Evolutionary conservation across 2,329 filamentous ascomycete genomes (phyloP), one percentile per base, ranked within the genome.

Genomic region (Chaetoscypha palmicola): DNA sequence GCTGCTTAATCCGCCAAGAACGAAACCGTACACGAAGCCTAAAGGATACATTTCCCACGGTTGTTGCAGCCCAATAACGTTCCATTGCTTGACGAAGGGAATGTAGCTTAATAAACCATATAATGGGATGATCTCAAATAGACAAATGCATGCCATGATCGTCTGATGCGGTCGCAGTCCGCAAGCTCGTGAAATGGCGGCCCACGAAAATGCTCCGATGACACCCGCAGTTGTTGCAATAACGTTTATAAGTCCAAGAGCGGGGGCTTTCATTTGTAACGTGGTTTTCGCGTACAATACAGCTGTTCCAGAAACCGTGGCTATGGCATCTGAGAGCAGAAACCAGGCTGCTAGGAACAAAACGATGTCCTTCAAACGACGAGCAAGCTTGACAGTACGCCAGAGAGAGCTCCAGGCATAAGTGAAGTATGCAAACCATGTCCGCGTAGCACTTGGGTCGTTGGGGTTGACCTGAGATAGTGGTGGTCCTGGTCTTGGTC

Each of bases 41-140:
- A 98, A 68, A 0, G 87, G 86, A 58, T 92, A 97, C 86, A 98
- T 96, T 58, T 98, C 92, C 86, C 89, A 95, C 1, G 86, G 79
- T 61, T 92, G 82, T 63, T 95, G 90, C 9, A 98, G 72, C 1
- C 92, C 92, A 28, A 88, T 68, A 4, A 86, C 79, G 0, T 88
- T 90, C 64, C 84, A 78, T 7, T 72, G 68, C 56, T 79, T 75
- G 37, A 97, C 74, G 5, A 86, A 79, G 0, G 90, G 88, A 14
- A 97, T 73, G 59, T 92, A 96, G 1, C 91, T 90, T 17, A 94
- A 66, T 10, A 98, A 71, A 0, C 90, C 91, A 59, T 98, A 98
- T 1, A 97, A 60, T 0, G 92, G 92, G 39, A 98, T 95, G 22
- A 95, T 66, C 64, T 96, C 90, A 58, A 98, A 95, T 4, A 98